Conservation (phyloP, 1,139 yeast species). For the Magnusiomyces tetraspermus region DNA sequence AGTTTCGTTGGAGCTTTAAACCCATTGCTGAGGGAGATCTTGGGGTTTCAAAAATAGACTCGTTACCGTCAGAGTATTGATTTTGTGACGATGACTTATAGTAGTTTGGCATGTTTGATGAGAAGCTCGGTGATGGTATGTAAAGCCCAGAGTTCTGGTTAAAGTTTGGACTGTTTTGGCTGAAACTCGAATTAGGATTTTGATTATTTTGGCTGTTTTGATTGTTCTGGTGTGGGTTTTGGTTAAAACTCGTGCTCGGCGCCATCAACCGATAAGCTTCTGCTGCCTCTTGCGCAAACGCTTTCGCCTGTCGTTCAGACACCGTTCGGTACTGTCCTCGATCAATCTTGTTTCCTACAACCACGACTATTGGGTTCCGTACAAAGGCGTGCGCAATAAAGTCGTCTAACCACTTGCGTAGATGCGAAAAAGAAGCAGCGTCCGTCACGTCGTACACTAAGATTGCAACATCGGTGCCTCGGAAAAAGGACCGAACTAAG, state of each 20-base stretch:
- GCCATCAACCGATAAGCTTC: neutral
- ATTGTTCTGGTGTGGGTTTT: too few species aligned
- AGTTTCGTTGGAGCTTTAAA: neutral
- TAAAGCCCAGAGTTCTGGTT: neutral
- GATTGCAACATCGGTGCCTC: slow-evolving; percentile 53
- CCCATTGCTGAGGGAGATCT: neutral
- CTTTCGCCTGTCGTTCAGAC: slow-evolving; percentile 19
- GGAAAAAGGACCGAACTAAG: slow-evolving; percentile 48
- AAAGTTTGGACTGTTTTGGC: too few species aligned
- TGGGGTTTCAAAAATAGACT: neutral
- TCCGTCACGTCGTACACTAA: slow-evolving; percentile 50
- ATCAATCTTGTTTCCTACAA: slow-evolving; percentile 51
- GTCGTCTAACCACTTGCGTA: slow-evolving; percentile 44
- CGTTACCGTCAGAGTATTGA: neutral
- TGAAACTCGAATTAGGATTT: too few species aligned
- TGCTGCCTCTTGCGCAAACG: slow-evolving; percentile 13
- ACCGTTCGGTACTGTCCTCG: slow-evolving; percentile 21
- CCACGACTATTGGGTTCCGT: slow-evolving; percentile 40
- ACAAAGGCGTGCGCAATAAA: slow-evolving; percentile 46
- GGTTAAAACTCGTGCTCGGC: neutral
- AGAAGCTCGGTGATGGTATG: neutral
- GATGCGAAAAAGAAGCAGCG: slow-evolving; percentile 42
- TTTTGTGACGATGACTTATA: neutral
- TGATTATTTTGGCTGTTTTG: too few species aligned
- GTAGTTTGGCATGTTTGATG: neutral